Conservation (phyloP, 1,284 basidiomycete genomes). For the Mycena sp. region DNA sequence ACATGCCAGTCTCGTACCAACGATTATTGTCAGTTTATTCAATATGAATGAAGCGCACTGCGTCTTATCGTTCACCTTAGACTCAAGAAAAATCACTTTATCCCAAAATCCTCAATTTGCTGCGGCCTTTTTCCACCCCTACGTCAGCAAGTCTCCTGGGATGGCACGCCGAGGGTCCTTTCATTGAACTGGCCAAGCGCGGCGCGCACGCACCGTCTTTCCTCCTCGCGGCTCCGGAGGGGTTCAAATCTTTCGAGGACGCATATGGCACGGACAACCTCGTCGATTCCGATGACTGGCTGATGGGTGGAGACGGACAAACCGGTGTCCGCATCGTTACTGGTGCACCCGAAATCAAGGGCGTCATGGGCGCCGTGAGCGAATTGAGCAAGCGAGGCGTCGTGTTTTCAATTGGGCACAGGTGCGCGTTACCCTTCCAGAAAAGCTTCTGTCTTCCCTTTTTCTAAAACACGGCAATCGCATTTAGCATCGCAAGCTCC, state of each 20-base stretch:
- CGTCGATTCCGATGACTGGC: slow-evolving; percentile 71
- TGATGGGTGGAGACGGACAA: slow-evolving; percentile 54
- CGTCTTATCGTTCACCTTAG: slow-evolving; percentile 45
- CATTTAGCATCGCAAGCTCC: slow-evolving; percentile 66
- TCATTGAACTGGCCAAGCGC: slow-evolving; percentile 80
- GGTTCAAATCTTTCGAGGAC: slow-evolving; percentile 72
- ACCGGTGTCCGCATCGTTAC: slow-evolving; percentile 86
- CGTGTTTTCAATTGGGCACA: slow-evolving; percentile 88
- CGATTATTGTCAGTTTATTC: slow-evolving; percentile 72
- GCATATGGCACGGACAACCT: slow-evolving; percentile 78
- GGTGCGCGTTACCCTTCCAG: slow-evolving; percentile 58
- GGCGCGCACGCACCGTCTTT: slow-evolving; percentile 83
- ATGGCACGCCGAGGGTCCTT: slow-evolving; percentile 92
- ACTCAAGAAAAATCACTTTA: slow-evolving; percentile 80
- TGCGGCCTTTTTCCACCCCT: slow-evolving; percentile 69
- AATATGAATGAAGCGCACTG: neutral
- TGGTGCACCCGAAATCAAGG: slow-evolving; percentile 86
- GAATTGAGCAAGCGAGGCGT: slow-evolving; percentile 74
- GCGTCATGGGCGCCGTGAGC: slow-evolving; percentile 76
- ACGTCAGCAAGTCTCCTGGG: slow-evolving; percentile 79
- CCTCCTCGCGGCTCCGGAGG: slow-evolving; percentile 70
- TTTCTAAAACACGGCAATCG: neutral
- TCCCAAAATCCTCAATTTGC: slow-evolving; percentile 69
- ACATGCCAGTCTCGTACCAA: slow-evolving; percentile 69
- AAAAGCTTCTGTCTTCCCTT: neutral